phyloP scores from a whole-genome alignment of 2,329 filamentous ascomycete species.

The Dactylonectria estremocensis region DNA sequence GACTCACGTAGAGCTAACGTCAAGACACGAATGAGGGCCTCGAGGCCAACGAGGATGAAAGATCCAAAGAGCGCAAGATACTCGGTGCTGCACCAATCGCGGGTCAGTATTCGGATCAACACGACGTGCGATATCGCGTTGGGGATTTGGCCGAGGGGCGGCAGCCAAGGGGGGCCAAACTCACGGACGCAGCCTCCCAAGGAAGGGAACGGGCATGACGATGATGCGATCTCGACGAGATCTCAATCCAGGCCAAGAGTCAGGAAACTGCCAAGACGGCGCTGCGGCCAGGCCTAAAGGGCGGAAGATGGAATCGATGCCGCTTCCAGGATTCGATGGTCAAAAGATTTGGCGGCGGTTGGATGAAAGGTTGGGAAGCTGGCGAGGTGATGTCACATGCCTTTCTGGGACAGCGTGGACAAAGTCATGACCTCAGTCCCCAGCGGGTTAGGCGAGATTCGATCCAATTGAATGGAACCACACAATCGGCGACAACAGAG shows the following conservation, averaged over 20 bases:
- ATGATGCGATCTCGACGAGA: conserved; percentile 32
- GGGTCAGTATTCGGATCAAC: conserved; percentile 36
- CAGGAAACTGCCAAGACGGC: conserved; percentile 23
- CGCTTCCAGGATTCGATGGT: conserved; percentile 13
- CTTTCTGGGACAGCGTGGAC: conserved; percentile 31
- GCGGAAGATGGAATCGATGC: conserved; percentile 24
- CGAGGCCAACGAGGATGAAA: conserved; percentile 85
- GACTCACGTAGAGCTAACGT: conserved; percentile 88
- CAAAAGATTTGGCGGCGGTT: conserved; percentile 16
- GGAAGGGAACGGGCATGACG: conserved; percentile 67
- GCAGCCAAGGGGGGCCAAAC: conserved; percentile 45
- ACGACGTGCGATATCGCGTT: conserved; percentile 15
- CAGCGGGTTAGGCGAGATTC: conserved; percentile 31
- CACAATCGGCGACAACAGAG: background rate
- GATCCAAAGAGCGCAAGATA: conserved; percentile 90
- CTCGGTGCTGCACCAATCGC: conserved; percentile 73
- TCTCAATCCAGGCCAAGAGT: conserved; percentile 4
- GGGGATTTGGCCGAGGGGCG: conserved; percentile 7
- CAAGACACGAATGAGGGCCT: conserved; percentile 86
- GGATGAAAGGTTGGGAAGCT: conserved; percentile 4
- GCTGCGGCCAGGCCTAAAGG: conserved; percentile 14
- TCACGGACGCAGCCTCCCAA: conserved; percentile 68
- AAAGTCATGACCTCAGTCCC: conserved; percentile 29
- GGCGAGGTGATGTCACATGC: conserved; percentile 50
- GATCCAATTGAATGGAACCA: conserved; percentile 14